Conservation (phyloP, 176 grass and related monocot genomes). For the Urochloa ruziziensis region DNA sequence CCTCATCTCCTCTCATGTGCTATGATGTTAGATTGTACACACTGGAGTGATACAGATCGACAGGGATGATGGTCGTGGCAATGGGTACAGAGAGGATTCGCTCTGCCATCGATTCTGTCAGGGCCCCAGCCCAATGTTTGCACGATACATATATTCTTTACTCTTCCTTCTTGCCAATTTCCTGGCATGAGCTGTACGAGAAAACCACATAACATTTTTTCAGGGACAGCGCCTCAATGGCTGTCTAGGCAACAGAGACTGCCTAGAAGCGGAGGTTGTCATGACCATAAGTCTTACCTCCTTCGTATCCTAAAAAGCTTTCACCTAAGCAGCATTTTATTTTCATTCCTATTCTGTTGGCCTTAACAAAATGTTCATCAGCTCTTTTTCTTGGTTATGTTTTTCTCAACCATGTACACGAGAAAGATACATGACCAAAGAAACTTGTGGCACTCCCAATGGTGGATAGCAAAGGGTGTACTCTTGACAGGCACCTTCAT, state of each 20-base stretch:
- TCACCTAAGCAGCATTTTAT: background rate
- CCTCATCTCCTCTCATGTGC: background rate
- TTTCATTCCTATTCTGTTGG: no score
- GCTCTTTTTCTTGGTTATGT: background rate
- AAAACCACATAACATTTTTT: background rate
- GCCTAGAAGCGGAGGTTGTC: background rate
- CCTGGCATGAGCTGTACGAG: background rate
- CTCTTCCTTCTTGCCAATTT: background rate
- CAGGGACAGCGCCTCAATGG: background rate
- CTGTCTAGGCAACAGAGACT: background rate
- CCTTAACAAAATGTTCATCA: background rate
- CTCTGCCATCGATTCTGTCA: background rate
- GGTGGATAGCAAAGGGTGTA: background rate
- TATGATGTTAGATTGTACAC: background rate
- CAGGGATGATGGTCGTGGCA: no score
- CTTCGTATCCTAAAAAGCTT: background rate
- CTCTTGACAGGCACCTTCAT: accelerated
- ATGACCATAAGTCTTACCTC: background rate
- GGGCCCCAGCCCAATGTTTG: background rate
- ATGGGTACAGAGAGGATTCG: background rate
- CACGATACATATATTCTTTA: background rate
- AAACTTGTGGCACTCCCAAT: background rate
- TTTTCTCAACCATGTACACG: background rate
- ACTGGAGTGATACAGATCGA: no score
- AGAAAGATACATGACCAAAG: background rate